Base-by-base conservation (phyloP, 768 basidiomycete species). In the Cystobasidium ongulense region DNA sequence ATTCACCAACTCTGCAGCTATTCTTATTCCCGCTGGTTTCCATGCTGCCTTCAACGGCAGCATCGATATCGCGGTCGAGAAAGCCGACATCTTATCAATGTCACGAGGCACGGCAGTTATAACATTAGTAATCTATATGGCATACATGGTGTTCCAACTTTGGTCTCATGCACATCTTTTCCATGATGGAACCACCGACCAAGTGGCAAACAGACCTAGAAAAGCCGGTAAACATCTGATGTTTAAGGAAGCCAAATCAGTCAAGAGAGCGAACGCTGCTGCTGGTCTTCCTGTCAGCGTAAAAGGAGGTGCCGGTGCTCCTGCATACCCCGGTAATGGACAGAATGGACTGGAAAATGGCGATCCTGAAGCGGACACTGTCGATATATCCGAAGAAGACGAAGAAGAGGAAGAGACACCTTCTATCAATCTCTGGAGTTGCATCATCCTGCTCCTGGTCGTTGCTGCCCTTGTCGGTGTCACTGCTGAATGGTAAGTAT, bases 81-180 rank as follows among this genome's bases (percentile, higher is more conserved):
- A 75, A 38, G 67, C 36, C 15, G 70, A 71, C 39, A 67, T 79
- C 8, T 64, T 78, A 1, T 61, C 75, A 18, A 74, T 78, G 18
- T 76, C 76, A 18, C 73, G 78, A 23, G 79, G 78, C 11, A 76
- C 77, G 35, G 86, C 91, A 1, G 83, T 93, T 62, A 85, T 92
- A 65, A 83, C 92, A 4, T 83, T 92, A n/a, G 83, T 88, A 79
- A 88, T 90, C 74, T 92, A 93, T 77, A 79, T 77, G 1, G 84
- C 84, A n/a, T 91, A 90, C 77, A 84, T 92, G 21, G 80, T 89
- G 74, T 92, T 92, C 81, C 91, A 91, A 52, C 82, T 87, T 15
- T 86, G 84, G 82, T 90, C 90, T 0, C 90, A 92, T 79, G 86
- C 87, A 2, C 83, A 87, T 76, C 83, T 92, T 18, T 92, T 90